Conservation (phyloP, 2,329 filamentous ascomycete genomes). For the Penicillium griseofulvum region DNA sequence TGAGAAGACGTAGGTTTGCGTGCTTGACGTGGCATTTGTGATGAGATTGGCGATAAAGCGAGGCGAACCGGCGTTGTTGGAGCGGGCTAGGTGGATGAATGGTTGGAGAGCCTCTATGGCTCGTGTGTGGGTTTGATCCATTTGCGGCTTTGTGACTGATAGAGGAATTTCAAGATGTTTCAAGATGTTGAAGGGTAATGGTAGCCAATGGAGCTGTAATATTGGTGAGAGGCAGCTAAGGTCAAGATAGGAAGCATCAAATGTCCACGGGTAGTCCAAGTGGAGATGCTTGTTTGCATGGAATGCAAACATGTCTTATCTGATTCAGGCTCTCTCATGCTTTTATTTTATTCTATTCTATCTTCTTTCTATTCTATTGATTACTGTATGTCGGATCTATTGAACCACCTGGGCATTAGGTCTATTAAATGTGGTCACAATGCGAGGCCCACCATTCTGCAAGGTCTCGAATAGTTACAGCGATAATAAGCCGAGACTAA, state of each 20-base stretch:
- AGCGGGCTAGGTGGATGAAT: constrained; percentile 86
- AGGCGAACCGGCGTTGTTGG: constrained; percentile 67
- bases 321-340: neutral
- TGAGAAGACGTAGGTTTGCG: constrained; percentile 87
- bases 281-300: constrained; percentile 19
- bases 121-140: constrained; percentile 51
- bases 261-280: neutral
- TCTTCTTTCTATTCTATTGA: neutral
- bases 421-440: neutral
- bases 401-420: no score
- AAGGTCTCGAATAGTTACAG: neutral
- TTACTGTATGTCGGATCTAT: neutral
- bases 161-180: neutral
- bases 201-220: neutral
- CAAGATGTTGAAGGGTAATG: neutral
- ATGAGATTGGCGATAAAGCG: constrained; percentile 83
- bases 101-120: constrained; percentile 66
- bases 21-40: constrained; percentile 80
- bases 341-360: neutral
- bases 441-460: neutral
- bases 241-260: neutral
- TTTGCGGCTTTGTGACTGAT: constrained; percentile 26
- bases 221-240: neutral
- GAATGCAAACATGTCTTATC: constrained; percentile 23
- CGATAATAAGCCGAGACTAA: neutral